Percentiles rank a stretch among this genome's conserved stretches.
Evolutionary conservation across 73 alveolate species (phyloP).

Genomic region (Blepharisma japonicum): DNA sequence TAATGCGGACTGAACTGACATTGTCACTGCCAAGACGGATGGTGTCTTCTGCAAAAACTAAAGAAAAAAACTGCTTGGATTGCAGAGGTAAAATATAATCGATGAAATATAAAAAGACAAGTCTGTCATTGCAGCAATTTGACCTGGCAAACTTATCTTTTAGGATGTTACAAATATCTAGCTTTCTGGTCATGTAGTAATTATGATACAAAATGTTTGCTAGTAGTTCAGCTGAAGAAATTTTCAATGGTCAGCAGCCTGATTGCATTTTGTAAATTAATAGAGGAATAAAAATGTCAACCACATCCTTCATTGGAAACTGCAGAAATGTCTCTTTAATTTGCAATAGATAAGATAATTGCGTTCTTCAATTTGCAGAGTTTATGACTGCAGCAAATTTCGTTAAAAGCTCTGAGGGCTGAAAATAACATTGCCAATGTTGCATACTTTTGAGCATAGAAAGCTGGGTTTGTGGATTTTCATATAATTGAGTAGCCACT

Average conservation of each 20-base stretch:
- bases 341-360: background rate
- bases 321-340: background rate
- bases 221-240: background rate
- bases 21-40: background rate
- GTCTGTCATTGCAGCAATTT: background rate
- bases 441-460: background rate
- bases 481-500: background rate
- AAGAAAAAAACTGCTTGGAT: background rate
- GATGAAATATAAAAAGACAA: background rate
- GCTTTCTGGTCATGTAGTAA: constrained; percentile 21
- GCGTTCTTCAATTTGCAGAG: background rate
- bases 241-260: background rate
- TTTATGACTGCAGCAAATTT: background rate
- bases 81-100: background rate
- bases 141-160: constrained; percentile 22
- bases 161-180: constrained; percentile 14
- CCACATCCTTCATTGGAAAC: background rate
- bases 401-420: background rate
- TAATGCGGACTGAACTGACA: background rate
- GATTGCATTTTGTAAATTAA: constrained; percentile 4
- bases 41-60: background rate
- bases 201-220: background rate
- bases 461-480: background rate
- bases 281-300: constrained; percentile 13
- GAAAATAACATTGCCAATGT: background rate